Evolutionary conservation across 2,329 filamentous ascomycete species (phyloP).

Genomic region (Cytospora chrysosperma): DNA sequence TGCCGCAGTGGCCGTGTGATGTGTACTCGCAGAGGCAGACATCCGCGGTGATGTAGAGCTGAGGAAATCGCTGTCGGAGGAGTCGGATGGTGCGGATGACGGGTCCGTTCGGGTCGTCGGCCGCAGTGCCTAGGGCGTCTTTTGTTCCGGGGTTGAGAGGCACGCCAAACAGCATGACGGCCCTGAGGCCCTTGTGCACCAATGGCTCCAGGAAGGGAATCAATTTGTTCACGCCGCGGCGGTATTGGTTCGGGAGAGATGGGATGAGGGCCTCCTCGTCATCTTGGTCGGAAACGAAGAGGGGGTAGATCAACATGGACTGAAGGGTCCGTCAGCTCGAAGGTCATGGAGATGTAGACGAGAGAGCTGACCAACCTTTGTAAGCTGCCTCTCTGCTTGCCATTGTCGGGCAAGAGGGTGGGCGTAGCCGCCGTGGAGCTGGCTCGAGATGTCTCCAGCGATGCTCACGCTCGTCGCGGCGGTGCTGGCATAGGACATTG

Average conservation of each 20-base stretch:
- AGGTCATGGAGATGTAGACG: neutral
- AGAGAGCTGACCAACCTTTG: constrained; percentile 59
- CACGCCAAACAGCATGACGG: constrained; percentile 94
- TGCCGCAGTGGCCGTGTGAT: constrained; percentile 95
- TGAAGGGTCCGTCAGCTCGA: constrained; percentile 37
- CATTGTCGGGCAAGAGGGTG: constrained; percentile 77
- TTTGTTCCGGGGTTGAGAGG: constrained; percentile 79
- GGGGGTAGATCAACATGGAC: constrained; percentile 98
- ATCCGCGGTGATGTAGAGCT: constrained; percentile 87
- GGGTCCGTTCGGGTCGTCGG: constrained; percentile 89
- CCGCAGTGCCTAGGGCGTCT: constrained; percentile 86
- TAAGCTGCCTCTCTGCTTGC: constrained; percentile 82
- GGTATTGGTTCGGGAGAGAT: constrained; percentile 86
- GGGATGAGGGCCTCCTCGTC: constrained; percentile 90
- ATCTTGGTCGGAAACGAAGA: constrained; percentile 92
- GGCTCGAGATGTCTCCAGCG: constrained; percentile 74
- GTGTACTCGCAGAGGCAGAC: constrained; percentile 99
- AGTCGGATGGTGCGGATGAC: constrained; percentile 86
- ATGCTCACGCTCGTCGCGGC: constrained; percentile 69
- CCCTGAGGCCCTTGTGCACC: constrained; percentile 83
- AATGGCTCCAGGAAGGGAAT: constrained; percentile 83
- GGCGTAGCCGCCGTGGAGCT: constrained; percentile 79
- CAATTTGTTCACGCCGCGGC: constrained; percentile 82
- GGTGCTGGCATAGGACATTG: constrained; percentile 66
- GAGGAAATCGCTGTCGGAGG: constrained; percentile 80